Evolutionary conservation across 768 basidiomycete species (phyloP).

Genomic region (Mycena kentingensis): DNA sequence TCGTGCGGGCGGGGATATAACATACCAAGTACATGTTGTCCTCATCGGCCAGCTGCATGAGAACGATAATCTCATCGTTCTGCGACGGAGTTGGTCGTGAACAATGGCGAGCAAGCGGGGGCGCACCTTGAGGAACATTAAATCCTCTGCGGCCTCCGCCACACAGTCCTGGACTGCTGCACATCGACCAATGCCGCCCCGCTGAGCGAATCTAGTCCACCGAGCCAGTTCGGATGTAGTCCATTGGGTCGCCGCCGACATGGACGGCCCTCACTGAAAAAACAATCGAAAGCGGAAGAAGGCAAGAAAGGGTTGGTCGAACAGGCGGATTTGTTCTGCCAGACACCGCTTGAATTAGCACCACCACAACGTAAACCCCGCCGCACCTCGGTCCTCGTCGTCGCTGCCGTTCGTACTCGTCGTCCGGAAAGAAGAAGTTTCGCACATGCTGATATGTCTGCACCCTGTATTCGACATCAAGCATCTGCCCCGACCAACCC

Average conservation of each 20-base stretch:
- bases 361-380: no score
- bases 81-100: conserved; percentile 29
- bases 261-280: no score
- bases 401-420: no score
- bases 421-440: background rate
- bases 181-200: conserved; percentile 84
- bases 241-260: conserved; percentile 47
- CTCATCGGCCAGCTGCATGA: conserved; percentile 65
- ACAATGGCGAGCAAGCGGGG: background rate
- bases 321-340: no score
- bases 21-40: conserved; percentile 65
- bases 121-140: conserved; percentile 85
- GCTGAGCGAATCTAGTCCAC: conserved; percentile 84
- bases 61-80: conserved; percentile 79
- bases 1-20: conserved; percentile 20
- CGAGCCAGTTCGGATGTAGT: conserved; percentile 70
- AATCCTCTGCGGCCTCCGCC: conserved; percentile 69
- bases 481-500: no score
- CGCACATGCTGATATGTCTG: background rate
- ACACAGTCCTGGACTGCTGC: conserved; percentile 74
- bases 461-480: background rate
- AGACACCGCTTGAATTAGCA: no score
- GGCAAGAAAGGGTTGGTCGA: no score
- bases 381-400: no score
- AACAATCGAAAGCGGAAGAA: no score